Percentiles rank a stretch among this genome's conserved stretches.
Evolutionary conservation across 2,329 filamentous ascomycete genomes (phyloP).

Genomic region (Trichoderma semiorbis): DNA sequence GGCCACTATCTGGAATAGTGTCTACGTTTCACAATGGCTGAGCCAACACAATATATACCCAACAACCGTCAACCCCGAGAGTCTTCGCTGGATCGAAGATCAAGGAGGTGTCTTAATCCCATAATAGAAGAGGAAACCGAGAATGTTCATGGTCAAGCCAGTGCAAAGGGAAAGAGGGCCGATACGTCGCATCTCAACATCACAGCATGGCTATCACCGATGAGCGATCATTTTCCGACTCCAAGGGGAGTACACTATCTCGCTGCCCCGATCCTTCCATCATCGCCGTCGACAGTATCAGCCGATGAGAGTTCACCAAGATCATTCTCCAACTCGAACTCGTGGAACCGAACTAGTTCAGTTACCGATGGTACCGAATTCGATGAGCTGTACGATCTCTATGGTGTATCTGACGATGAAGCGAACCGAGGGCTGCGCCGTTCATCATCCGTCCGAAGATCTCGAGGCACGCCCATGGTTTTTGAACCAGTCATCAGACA

Average conservation of each 20-base stretch:
- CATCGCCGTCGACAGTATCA: slow-evolving; percentile 55
- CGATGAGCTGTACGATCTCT: slow-evolving; percentile 83
- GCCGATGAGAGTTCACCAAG: slow-evolving; percentile 53
- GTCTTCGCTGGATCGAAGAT: slow-evolving; percentile 56
- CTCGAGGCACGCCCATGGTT: slow-evolving; percentile 32
- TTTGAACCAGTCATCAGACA: slow-evolving; percentile 35
- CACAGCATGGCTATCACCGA: slow-evolving; percentile 56
- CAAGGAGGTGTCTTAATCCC: slow-evolving; percentile 56
- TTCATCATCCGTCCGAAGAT: slow-evolving; percentile 38
- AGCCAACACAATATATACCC: slow-evolving; percentile 27
- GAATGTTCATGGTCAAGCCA: slow-evolving; percentile 30
- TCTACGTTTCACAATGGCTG: slow-evolving; percentile 45
- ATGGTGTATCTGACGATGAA: slow-evolving; percentile 65
- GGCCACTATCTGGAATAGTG: slow-evolving; percentile 32
- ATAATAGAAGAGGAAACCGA: slow-evolving; percentile 59
- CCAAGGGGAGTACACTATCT: slow-evolving; percentile 65
- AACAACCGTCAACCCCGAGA: slow-evolving; percentile 44
- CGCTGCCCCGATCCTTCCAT: slow-evolving; percentile 59
- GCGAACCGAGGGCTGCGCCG: slow-evolving; percentile 24
- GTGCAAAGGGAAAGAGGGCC: slow-evolving; percentile 24
- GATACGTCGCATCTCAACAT: slow-evolving; percentile 47
- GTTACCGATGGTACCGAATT: slow-evolving; percentile 69
- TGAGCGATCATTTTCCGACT: slow-evolving; percentile 66
- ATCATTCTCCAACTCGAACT: slow-evolving; percentile 53
- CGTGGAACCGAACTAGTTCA: slow-evolving; percentile 61